Evolutionary conservation across 257 asterid genomes (phyloP).

Genomic region (Prunella vulgaris): DNA sequence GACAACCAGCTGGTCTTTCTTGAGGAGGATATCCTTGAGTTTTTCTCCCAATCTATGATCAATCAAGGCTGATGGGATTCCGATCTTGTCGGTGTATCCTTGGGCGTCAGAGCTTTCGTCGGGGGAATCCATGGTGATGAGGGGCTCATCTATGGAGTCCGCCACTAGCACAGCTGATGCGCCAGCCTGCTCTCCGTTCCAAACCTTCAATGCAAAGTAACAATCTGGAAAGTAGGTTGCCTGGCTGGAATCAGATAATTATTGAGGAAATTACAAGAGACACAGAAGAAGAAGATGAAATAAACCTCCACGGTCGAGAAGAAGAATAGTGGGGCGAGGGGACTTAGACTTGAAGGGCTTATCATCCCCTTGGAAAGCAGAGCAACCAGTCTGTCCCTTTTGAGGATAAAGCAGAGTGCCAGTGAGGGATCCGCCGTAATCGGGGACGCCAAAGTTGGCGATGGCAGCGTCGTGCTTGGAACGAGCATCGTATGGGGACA

Average conservation of each 20-base stretch:
- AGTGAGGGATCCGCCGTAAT: conserved; percentile 77
- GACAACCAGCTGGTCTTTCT: conserved; percentile 45
- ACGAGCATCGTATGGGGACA: conserved; percentile 49
- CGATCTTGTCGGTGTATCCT: conserved; percentile 72
- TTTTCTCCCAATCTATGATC: conserved; percentile 49
- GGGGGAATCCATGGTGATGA: conserved; percentile 92
- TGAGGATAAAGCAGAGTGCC: conserved; percentile 65
- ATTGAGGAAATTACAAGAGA: neutral
- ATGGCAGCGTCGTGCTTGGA: conserved; percentile 85
- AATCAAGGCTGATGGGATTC: conserved; percentile 74
- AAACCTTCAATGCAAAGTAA: conserved; percentile 83
- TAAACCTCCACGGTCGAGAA: conserved; percentile 89
- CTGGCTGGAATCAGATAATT: neutral
- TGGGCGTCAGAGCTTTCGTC: conserved; percentile 62
- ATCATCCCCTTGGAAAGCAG: conserved; percentile 53
- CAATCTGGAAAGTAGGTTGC: conserved; percentile 44
- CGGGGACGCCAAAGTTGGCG: conserved; percentile 93
- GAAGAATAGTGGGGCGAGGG: conserved; percentile 66
- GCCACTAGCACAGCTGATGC: conserved; percentile 93
- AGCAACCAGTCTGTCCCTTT: conserved; percentile 48
- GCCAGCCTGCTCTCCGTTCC: conserved; percentile 82
- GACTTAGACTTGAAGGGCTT: conserved; percentile 74
- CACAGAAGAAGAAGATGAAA: neutral
- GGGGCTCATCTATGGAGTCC: conserved; percentile 68
- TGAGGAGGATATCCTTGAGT: conserved; percentile 49